Evolutionary conservation across 2,329 filamentous ascomycete genomes (phyloP).

Genomic region (Nectriaceae sp.): DNA sequence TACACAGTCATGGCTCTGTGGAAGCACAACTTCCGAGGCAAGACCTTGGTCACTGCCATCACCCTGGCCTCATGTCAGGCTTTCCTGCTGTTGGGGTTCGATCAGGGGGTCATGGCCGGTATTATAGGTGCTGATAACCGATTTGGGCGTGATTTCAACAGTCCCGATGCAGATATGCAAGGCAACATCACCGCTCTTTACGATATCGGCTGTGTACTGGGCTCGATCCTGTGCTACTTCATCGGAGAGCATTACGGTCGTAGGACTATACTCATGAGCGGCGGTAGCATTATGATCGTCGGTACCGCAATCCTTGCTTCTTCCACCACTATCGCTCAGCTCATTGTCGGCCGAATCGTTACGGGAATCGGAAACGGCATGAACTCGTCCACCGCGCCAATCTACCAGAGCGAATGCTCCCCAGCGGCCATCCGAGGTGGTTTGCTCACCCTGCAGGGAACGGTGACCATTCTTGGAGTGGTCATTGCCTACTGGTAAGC

Average conservation of each 20-base stretch:
- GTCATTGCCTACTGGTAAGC: slow-evolving; percentile 11
- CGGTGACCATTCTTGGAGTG: slow-evolving; percentile 8
- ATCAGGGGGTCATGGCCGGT: slow-evolving; percentile 4
- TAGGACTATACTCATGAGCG: background rate
- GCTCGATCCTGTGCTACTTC: slow-evolving; percentile 11
- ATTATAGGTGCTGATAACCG: slow-evolving; percentile 13
- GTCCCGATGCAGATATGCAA: slow-evolving; percentile 11
- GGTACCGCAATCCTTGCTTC: background rate
- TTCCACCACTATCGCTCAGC: background rate
- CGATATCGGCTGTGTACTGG: slow-evolving; percentile 13
- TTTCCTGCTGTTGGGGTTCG: background rate
- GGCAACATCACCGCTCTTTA: slow-evolving; percentile 11
- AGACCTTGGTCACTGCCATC: background rate
- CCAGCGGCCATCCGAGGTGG: slow-evolving; percentile 7
- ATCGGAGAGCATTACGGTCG: slow-evolving; percentile 1
- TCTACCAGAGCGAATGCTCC: slow-evolving; percentile 10
- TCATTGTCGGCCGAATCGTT: background rate
- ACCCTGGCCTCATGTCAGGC: slow-evolving; percentile 3
- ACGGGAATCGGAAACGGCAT: background rate
- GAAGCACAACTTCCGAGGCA: slow-evolving; percentile 2
- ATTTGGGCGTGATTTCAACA: slow-evolving; percentile 12
- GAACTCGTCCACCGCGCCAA: slow-evolving; percentile 4
- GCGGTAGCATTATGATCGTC: background rate
- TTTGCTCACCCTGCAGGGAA: slow-evolving; percentile 4
- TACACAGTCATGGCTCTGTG: background rate